Base-by-base conservation (phyloP, 2,329 filamentous ascomycete species). In the Grosmannia penicillata region DNA sequence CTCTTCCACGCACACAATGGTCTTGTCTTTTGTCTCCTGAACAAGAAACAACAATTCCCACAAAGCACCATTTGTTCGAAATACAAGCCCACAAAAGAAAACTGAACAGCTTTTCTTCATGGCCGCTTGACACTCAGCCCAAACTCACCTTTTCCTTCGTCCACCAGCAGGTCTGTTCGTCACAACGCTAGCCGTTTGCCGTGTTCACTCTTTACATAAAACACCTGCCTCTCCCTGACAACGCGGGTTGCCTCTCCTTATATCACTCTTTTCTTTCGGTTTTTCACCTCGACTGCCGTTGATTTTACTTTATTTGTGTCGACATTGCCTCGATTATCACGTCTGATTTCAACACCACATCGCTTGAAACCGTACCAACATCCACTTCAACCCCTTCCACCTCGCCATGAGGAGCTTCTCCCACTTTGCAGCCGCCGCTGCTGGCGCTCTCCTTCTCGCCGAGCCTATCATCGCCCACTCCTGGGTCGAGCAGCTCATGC, bases 401-500 rank as follows among this genome's bases (percentile, higher is more conserved):
- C 22, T 21, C 33, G 37, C n/a, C 9, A 47, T 45, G 45, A 42
- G 37, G 37, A 36, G 26, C 17, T 15, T 34, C 22, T 21, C 17
- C 14, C 32, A 30, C 5, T 24, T 15, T 4, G 3, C 13, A 6
- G 29, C 19, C 32, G 28, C 38, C 25, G 13, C 3, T 29, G 24
- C 26, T 8, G 15, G 22, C 25, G 13, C 19, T 17, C 26, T 42
- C 22, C 17, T 43, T n/a, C 26, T 24, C 18, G 22, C 39, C 5
- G 45, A 50, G 35, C 46, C 51, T 6, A 56, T 51, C 25, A 48
- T 47, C 21, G 78, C 74, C 26, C 89, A 95, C 59, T 80, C 76
- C 15, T 95, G 87, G 87, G 70, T 89, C 34, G 86, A 95, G 58
- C 66, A 78, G 50, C 65, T 89, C 36, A 72, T 66, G 44, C 73